These are phyloP conservation scores for Kwoniella europaea DNA, from an alignment of 768 basidiomycete species.

Conservation along the genomic window DNA sequence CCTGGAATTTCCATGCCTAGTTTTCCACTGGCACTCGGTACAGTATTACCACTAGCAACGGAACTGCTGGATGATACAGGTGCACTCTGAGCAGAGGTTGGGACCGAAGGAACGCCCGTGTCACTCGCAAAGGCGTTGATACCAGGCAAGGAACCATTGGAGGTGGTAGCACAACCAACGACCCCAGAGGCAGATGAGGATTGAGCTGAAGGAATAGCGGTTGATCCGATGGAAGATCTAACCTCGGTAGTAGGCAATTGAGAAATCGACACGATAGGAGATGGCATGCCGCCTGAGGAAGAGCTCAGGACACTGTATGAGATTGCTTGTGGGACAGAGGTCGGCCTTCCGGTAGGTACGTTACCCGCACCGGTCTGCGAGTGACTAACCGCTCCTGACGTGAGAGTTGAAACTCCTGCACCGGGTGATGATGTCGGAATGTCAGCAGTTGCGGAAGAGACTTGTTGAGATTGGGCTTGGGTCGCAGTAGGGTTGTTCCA, in stretches of 20 bases:
- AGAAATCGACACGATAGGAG: too few species aligned
- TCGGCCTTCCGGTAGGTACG: too few species aligned
- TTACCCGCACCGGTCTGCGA: too few species aligned
- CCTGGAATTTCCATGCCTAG: background rate
- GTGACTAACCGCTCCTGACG: too few species aligned
- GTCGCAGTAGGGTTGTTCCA: background rate
- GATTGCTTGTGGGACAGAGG: too few species aligned
- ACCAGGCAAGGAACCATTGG: background rate
- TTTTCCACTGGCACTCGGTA: background rate
- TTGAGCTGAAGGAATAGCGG: background rate
- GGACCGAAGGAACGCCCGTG: background rate
- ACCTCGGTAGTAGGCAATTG: too few species aligned
- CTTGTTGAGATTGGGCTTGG: background rate
- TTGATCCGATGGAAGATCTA: background rate
- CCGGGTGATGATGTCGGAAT: too few species aligned
- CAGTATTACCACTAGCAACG: background rate
- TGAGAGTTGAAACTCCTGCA: too few species aligned
- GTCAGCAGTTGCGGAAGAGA: background rate
- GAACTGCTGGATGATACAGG: background rate
- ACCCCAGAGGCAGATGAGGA: background rate
- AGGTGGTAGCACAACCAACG: background rate
- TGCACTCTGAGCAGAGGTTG: background rate
- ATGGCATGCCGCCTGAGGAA: too few species aligned
- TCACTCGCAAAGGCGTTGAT: background rate
- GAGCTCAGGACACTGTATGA: too few species aligned